phyloP scores from a whole-genome alignment of 202 grass and related monocot species.

The Eragrostis tef region DNA sequence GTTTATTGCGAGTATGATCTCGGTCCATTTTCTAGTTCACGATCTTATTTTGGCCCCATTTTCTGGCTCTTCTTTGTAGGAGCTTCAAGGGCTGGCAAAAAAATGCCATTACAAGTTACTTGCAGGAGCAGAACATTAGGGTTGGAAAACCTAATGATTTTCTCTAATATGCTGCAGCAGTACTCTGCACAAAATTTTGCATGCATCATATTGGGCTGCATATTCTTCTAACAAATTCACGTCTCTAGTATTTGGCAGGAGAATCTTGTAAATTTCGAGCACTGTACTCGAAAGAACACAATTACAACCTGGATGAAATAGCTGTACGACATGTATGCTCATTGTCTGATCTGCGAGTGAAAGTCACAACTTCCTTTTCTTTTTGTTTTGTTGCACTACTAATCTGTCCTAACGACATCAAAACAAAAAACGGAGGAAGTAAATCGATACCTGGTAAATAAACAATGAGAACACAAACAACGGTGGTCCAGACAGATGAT shows the following conservation, averaged over 20 bases:
- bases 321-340: not conserved
- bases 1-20: not conserved
- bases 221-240: not conserved
- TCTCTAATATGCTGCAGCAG: constrained; percentile 37
- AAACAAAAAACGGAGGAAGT: too few relatives aligned
- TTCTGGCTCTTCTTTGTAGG: constrained; percentile 51
- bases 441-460: too few relatives aligned
- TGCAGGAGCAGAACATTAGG: constrained; percentile 74
- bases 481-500: too few relatives aligned
- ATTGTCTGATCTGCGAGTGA: too few relatives aligned
- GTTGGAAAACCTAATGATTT: constrained; percentile 85
- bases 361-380: too few relatives aligned
- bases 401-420: too few relatives aligned
- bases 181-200: not conserved
- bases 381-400: too few relatives aligned
- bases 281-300: not conserved
- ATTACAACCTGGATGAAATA: not conserved
- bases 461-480: too few relatives aligned
- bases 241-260: not conserved
- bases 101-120: constrained; percentile 71
- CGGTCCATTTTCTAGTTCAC: not conserved
- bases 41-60: not conserved
- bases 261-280: constrained; percentile 24
- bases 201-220: not conserved
- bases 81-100: constrained; percentile 98